Conservation (phyloP, 768 basidiomycete genomes). For the Boletus reticuloceps region DNA sequence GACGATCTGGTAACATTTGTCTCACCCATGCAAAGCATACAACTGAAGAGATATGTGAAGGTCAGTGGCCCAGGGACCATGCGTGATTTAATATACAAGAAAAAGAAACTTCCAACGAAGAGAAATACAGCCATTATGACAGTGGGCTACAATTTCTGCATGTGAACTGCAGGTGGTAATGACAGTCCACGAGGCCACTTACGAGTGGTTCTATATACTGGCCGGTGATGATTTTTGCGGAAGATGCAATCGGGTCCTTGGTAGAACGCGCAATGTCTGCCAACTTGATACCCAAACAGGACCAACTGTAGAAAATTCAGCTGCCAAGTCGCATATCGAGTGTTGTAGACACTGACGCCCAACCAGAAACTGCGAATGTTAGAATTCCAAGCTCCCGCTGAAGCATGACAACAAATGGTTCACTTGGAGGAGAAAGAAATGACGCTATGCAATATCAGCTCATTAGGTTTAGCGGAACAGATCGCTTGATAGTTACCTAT, state of each 20-base stretch:
- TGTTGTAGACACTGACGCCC: slow-evolving; percentile 50
- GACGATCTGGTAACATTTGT: too few relatives aligned
- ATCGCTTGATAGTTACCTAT: slow-evolving; percentile 42
- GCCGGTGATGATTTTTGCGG: slow-evolving; percentile 44
- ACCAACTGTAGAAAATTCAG: slow-evolving; percentile 47
- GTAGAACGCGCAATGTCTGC: slow-evolving; percentile 54
- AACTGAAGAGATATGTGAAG: slow-evolving; percentile 54
- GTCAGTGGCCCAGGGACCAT: slow-evolving; percentile 63
- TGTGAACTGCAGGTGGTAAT: background rate
- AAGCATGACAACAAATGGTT: slow-evolving; percentile 64
- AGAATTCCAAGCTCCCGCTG: slow-evolving; percentile 63
- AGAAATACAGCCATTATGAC: slow-evolving; percentile 48
- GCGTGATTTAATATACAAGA: slow-evolving; percentile 57
- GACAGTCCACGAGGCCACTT: slow-evolving; percentile 1
- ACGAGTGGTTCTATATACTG: slow-evolving; percentile 54
- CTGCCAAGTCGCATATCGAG: background rate
- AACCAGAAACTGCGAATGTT: slow-evolving; percentile 45
- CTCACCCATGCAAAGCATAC: slow-evolving; percentile 34
- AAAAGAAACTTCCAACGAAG: slow-evolving; percentile 29
- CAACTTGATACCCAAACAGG: slow-evolving; percentile 60
- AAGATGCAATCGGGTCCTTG: slow-evolving; percentile 37
- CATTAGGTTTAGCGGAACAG: background rate
- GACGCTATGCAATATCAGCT: slow-evolving; percentile 39
- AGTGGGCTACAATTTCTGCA: slow-evolving; percentile 38
- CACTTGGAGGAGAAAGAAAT: slow-evolving; percentile 63